Evolutionary conservation across 352 stramenopile genomes (phyloP), one percentile per base, ranked within the genome.

Genomic region (Pythium brachiatum): DNA sequence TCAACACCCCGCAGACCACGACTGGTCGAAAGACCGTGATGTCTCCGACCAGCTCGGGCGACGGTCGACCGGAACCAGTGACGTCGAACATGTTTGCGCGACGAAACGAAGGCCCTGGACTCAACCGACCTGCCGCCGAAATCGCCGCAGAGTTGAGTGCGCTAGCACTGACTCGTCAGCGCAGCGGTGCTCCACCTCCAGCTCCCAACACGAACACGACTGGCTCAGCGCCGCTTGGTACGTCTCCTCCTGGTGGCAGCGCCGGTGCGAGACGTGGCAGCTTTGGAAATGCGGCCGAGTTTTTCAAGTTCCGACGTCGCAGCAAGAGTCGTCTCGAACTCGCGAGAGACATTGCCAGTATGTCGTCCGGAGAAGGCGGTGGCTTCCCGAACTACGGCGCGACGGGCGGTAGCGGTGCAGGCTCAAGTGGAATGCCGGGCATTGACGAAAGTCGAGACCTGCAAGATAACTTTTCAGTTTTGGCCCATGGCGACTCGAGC

Each of bases 301-400:
- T 94, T 25, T 94, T 91, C 68, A 92, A 92, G 57, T 94, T 92
- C 43, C 85, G 85, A 48, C 81, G 85, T 76, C 82, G 85, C 63
- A 94, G 85, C 62, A 94, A 94, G 74, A 94, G 85, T 34, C 85
- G 85, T 15, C 70, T 94, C 21, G 83, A 92, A 66, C 67, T 94
- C 18, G 83, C 83, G 20, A 81, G 85, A 25, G 85, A 94, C 39
- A 63, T 92, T 53, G 75, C 80, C 1, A 57, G 72, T 53, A 79
- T 80, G 36, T 61, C 64, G 11, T 74, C 78, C 20, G 83, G 82
- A 38, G 74, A 74, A 26, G 57, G 64, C 44, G 66, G 67, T 27
- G 68, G 73, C 18, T 86, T 86, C 48, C 63, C 77, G 1, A 87
- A 76, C 64, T 90, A 88, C 53, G 78, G 79, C 21, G 69, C 79